phyloP scores from a whole-genome alignment of 768 basidiomycete genomes.

The Xerocomus brunneocitrinus region DNA sequence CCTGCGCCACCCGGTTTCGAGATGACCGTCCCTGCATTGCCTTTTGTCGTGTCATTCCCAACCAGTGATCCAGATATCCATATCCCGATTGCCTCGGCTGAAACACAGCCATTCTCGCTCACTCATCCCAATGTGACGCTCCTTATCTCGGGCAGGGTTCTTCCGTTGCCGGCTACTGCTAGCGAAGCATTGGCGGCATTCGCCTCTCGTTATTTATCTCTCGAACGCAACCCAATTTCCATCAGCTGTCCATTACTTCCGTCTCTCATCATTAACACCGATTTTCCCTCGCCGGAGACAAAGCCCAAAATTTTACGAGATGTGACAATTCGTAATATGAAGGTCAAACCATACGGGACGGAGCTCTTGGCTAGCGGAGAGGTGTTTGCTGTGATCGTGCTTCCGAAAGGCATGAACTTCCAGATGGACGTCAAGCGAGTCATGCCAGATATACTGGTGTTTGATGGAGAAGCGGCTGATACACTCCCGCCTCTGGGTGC shows the following conservation, averaged over 20 bases:
- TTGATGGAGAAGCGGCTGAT: conserved; percentile 62
- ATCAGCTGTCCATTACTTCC: conserved; percentile 57
- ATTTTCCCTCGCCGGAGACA: conserved; percentile 64
- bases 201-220: conserved; percentile 61
- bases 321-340: conserved; percentile 75
- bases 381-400: conserved; percentile 58
- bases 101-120: conserved; percentile 52
- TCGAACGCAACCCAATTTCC: conserved; percentile 49
- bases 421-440: conserved; percentile 59
- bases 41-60: conserved; percentile 58
- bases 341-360: conserved; percentile 46
- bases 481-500: background rate
- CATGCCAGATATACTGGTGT: conserved; percentile 73
- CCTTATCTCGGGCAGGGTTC: conserved; percentile 49
- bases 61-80: conserved; percentile 12
- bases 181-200: conserved; percentile 50
- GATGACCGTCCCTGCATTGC: conserved; percentile 51
- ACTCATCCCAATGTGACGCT: conserved; percentile 68
- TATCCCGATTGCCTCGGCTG: conserved; percentile 51
- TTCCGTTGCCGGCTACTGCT: conserved; percentile 46
- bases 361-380: conserved; percentile 65
- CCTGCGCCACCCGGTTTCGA: conserved; percentile 49
- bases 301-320: conserved; percentile 63
- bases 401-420: conserved; percentile 67
- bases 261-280: conserved; percentile 39